These are phyloP conservation scores for Pleurotus citrinopileatus DNA, from an alignment of 768 basidiomycete genomes.

Conservation along the genomic window DNA sequence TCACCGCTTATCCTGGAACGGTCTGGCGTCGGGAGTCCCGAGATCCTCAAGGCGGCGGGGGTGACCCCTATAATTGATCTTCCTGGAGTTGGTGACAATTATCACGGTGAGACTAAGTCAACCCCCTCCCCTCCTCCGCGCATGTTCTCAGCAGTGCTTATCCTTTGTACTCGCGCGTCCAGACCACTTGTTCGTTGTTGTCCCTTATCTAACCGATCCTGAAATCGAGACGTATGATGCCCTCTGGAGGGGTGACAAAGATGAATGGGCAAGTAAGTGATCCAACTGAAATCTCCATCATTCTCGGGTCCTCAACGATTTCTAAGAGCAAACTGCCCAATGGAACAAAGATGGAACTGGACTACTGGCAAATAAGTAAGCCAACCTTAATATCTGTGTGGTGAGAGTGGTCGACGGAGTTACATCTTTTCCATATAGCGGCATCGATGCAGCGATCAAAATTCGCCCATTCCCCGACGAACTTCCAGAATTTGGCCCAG, in stretches of 20 bases:
- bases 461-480: slow-evolving; percentile 34
- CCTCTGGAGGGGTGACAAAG: neutral
- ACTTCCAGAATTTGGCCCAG: slow-evolving; percentile 30
- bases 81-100: slow-evolving; percentile 6
- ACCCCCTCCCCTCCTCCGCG: no score
- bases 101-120: neutral
- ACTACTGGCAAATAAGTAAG: slow-evolving; percentile 32
- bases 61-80: neutral
- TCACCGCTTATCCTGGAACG: slow-evolving; percentile 1
- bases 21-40: neutral
- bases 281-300: no score
- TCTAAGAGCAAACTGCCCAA: slow-evolving; percentile 11
- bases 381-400: neutral
- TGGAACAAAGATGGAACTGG: slow-evolving; percentile 32
- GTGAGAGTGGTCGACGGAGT: no score
- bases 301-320: slow-evolving; percentile 9
- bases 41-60: neutral
- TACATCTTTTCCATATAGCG: slow-evolving; percentile 18
- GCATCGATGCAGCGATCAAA: slow-evolving; percentile 36
- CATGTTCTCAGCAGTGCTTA: no score
- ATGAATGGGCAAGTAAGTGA: neutral
- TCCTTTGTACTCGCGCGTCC: neutral
- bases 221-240: neutral
- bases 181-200: neutral
- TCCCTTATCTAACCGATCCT: neutral